Conservation (phyloP, 169 alveolate genomes). For the Theileria orientalis region DNA sequence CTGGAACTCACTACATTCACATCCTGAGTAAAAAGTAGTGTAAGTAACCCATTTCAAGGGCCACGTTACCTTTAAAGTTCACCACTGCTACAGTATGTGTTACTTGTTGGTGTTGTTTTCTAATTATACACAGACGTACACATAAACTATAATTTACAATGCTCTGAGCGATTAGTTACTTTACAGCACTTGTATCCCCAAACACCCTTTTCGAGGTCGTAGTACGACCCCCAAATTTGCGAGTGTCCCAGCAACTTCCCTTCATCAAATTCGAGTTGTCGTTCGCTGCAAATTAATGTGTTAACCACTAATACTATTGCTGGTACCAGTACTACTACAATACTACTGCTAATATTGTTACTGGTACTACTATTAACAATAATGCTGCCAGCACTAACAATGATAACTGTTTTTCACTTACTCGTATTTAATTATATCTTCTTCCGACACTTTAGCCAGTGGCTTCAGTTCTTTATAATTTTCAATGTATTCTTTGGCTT, state of each 20-base stretch:
- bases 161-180: constrained; percentile 25
- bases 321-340: constrained; percentile 2
- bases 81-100: no score
- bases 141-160: constrained; percentile 3
- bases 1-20: constrained; percentile 48
- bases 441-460: not conserved
- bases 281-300: constrained; percentile 11
- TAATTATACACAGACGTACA: no score
- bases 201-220: constrained; percentile 68
- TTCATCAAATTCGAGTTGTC: constrained; percentile 72
- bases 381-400: no score
- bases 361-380: no score
- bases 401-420: not conserved
- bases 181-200: constrained; percentile 89
- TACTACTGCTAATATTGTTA: no score
- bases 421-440: constrained; percentile 13
- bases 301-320: constrained; percentile 52
- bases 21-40: constrained; percentile 12
- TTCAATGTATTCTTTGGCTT: constrained; percentile 20
- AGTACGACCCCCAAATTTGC: constrained; percentile 85
- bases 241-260: constrained; percentile 76
- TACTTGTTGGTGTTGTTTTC: no score
- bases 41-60: not conserved
- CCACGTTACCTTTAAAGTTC: no score
- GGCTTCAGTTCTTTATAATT: constrained; percentile 17